These are phyloP conservation scores for Cynanchum wilfordii DNA, from an alignment of 257 asterid species.

Conservation along the genomic window DNA sequence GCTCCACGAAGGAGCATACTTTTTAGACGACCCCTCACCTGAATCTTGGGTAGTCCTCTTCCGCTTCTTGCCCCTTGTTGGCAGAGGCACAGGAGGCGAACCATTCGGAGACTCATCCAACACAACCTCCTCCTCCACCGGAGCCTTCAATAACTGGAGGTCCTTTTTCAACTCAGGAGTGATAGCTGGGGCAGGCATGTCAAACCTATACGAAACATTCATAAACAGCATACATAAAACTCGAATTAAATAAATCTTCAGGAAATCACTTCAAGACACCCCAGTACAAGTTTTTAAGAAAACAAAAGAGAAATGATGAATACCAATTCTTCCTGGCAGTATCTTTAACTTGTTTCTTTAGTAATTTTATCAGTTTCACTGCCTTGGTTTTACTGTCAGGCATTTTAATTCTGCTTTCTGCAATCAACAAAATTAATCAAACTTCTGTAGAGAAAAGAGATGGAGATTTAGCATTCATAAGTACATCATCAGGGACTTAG, in stretches of 20 bases:
- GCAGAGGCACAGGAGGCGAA: too few species aligned
- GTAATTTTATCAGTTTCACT: slow-evolving; percentile 49
- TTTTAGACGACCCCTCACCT: too few species aligned
- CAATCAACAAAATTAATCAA: neutral
- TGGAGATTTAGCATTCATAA: neutral
- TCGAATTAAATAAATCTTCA: neutral
- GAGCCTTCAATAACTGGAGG: slow-evolving; percentile 83
- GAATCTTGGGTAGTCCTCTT: too few species aligned
- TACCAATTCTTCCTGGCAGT: slow-evolving; percentile 90
- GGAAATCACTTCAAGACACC: neutral
- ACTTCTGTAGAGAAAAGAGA: neutral
- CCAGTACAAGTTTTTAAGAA: neutral
- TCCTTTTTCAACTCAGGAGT: slow-evolving; percentile 86
- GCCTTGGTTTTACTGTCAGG: slow-evolving; percentile 8
- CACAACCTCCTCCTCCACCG: too few species aligned
- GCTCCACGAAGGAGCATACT: too few species aligned
- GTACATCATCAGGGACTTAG: too few species aligned
- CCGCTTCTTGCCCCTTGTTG: too few species aligned
- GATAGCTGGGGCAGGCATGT: slow-evolving; percentile 83
- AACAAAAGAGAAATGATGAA: neutral
- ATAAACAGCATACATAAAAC: neutral
- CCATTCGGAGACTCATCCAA: too few species aligned
- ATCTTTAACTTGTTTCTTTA: slow-evolving; percentile 67
- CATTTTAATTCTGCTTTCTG: neutral
- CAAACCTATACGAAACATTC: slow-evolving; percentile 52